Conservation (phyloP, 176 grass and related monocot species). For the Tuctoria greenei region DNA sequence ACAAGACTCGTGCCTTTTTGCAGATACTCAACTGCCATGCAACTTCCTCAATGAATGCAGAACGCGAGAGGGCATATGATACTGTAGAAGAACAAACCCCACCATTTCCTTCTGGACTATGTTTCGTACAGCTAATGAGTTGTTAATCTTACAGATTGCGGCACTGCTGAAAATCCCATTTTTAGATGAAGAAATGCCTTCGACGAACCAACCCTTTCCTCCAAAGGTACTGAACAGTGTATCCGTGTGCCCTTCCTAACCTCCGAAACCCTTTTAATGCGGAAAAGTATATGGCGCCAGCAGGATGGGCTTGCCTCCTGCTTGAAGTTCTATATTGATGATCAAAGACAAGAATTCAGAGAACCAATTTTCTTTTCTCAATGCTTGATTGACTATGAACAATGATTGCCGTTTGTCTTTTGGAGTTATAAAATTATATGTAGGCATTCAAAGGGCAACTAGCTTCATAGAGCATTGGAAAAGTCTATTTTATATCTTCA, state of each 20-base stretch:
- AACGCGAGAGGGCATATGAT: constrained; percentile 90
- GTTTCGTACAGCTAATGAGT: constrained; percentile 7
- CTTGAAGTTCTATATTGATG: background rate
- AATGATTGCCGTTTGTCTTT: background rate
- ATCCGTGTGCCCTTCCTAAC: background rate
- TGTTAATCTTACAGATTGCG: constrained; percentile 58
- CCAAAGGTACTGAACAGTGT: constrained; percentile 52
- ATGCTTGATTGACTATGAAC: constrained; percentile 13
- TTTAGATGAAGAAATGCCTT: constrained; percentile 65
- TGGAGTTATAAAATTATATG: background rate
- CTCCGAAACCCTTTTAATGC: background rate
- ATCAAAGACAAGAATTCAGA: background rate
- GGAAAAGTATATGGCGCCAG: background rate
- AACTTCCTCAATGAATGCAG: constrained; percentile 52
- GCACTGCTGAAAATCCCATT: constrained; percentile 87
- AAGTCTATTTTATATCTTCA: background rate
- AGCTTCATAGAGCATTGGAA: constrained; percentile 2
- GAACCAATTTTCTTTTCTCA: background rate
- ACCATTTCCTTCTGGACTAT: constrained; percentile 21
- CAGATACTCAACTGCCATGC: constrained; percentile 68
- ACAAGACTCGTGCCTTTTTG: constrained; percentile 18
- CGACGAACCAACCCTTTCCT: constrained; percentile 56
- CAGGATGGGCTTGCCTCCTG: background rate
- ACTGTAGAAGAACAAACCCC: constrained; percentile 52
- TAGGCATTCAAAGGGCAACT: background rate